Evolutionary conservation across 2,329 filamentous ascomycete species (phyloP).

Genomic region (Elsinoe ampelina): DNA sequence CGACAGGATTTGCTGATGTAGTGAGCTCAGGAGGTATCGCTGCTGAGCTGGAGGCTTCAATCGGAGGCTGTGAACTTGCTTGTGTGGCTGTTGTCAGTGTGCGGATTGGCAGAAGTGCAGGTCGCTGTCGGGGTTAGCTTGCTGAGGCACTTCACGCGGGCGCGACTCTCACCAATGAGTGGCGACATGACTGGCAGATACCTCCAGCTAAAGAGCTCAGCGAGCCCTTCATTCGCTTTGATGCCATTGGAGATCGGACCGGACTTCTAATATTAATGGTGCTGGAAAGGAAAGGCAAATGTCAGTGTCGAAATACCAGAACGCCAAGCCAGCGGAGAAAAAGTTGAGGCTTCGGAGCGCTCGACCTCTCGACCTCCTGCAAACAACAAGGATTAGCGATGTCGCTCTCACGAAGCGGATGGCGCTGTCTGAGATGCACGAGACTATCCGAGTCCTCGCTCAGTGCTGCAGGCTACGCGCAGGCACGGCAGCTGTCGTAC

Average conservation of each 20-base stretch:
- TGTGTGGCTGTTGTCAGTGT: background rate
- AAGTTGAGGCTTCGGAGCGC: slow-evolving; percentile 7
- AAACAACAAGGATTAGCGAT: background rate
- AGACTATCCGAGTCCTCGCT: too few species aligned
- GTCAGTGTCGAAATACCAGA: background rate
- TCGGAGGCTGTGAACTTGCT: background rate
- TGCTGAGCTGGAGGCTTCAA: background rate
- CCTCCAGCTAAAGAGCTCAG: background rate
- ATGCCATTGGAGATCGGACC: background rate
- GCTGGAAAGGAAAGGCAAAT: background rate
- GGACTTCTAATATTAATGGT: background rate
- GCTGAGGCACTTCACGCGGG: background rate
- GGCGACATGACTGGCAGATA: background rate
- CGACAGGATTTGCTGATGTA: background rate
- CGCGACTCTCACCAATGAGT: background rate
- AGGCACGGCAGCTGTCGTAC: background rate
- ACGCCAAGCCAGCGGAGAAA: slow-evolving; percentile 13
- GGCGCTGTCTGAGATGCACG: slow-evolving; percentile 12
- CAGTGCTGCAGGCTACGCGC: background rate
- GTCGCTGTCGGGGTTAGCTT: background rate
- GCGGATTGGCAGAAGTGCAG: background rate
- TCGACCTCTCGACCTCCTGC: background rate
- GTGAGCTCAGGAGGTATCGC: slow-evolving; percentile 1
- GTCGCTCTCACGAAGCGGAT: background rate
- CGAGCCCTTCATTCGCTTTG: slow-evolving; percentile 3